These are phyloP conservation scores for Suillus subaureus DNA, from an alignment of 768 basidiomycete species.

Conservation along the genomic window DNA sequence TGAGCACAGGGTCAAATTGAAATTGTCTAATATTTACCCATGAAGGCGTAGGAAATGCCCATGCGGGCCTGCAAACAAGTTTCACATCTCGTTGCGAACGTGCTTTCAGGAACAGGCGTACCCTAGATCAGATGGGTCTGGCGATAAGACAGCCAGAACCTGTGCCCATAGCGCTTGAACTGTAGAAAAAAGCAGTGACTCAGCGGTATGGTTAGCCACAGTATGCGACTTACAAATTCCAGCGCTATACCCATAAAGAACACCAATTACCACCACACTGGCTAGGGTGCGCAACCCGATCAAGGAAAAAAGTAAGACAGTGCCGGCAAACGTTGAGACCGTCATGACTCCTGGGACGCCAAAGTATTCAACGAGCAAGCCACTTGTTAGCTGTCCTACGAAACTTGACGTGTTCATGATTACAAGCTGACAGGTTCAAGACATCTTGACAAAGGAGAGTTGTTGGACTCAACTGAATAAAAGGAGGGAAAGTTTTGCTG, in stretches of 20 bases:
- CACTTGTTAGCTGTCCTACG: slow-evolving; percentile 55
- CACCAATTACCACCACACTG: slow-evolving; percentile 44
- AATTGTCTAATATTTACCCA: slow-evolving; percentile 36
- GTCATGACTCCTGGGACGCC: slow-evolving; percentile 41
- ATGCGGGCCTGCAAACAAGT: slow-evolving; percentile 38
- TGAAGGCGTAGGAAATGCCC: slow-evolving; percentile 51
- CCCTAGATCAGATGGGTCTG: slow-evolving; percentile 55
- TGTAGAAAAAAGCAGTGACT: slow-evolving; percentile 16
- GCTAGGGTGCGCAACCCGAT: slow-evolving; percentile 43
- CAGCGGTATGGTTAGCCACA: neutral
- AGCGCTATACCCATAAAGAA: slow-evolving; percentile 55
- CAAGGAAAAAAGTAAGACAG: slow-evolving; percentile 47
- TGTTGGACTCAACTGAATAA: slow-evolving; percentile 47
- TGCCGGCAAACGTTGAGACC: slow-evolving; percentile 41
- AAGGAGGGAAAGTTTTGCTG: slow-evolving; percentile 52
- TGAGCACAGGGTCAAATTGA: neutral
- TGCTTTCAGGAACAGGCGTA: slow-evolving; percentile 16
- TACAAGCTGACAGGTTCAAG: slow-evolving; percentile 41
- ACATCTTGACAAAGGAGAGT: neutral
- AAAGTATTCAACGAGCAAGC: slow-evolving; percentile 43
- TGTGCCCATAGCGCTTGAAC: slow-evolving; percentile 46
- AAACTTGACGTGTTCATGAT: slow-evolving; percentile 59
- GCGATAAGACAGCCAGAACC: slow-evolving; percentile 45
- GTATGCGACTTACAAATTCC: slow-evolving; percentile 40
- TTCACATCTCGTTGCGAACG: neutral